Evolutionary conservation across 768 basidiomycete species (phyloP).

Genomic region (Suillus subaureus): DNA sequence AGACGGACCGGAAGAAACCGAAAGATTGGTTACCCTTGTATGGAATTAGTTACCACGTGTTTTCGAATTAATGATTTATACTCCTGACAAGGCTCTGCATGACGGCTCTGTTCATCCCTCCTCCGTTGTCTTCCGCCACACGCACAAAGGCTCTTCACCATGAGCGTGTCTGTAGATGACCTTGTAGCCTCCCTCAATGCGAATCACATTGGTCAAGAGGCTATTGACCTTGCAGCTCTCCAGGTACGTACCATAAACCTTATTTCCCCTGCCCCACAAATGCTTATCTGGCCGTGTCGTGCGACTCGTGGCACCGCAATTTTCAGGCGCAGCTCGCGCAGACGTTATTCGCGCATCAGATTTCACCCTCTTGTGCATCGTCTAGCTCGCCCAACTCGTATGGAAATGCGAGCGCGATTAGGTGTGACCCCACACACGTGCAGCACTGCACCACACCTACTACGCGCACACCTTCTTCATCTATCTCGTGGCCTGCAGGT

Average conservation of each 20-base stretch:
- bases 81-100: conserved; percentile 10
- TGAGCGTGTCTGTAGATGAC: conserved; percentile 53
- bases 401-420: conserved; percentile 22
- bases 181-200: conserved; percentile 49
- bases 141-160: conserved; percentile 22
- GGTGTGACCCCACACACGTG: conserved; percentile 36
- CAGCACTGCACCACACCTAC: conserved; percentile 46
- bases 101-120: conserved; percentile 8
- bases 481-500: conserved; percentile 31
- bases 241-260: conserved; percentile 36
- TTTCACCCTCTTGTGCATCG: conserved; percentile 22
- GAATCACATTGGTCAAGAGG: conserved; percentile 55
- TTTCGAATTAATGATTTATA: conserved; percentile 7
- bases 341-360: conserved; percentile 39
- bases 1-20: conserved; percentile 3
- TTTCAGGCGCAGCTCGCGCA: conserved; percentile 49
- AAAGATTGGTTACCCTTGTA: background rate
- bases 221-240: conserved; percentile 49
- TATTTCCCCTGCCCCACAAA: conserved; percentile 18
- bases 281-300: conserved; percentile 18
- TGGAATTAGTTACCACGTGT: conserved; percentile 4
- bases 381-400: conserved; percentile 21
- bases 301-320: background rate
- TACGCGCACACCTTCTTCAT: conserved; percentile 35
- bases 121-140: conserved; percentile 11